Percentiles rank a stretch among this genome's conserved stretches.
Conservation (phyloP, 129 eudicot genomes). For the Flaveria ramosissima region DNA sequence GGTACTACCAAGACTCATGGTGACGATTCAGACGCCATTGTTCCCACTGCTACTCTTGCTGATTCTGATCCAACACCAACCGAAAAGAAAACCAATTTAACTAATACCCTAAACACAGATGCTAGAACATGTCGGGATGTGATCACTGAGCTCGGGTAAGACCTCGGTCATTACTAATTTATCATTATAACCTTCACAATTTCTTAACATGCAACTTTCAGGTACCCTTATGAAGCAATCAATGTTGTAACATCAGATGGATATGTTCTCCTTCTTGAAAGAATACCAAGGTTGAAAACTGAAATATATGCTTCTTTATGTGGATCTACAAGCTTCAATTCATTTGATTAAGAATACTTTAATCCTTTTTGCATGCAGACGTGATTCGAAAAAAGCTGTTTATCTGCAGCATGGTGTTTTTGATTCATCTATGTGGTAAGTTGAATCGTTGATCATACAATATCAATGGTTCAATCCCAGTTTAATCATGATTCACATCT, state of each 20-base stretch:
- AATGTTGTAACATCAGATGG: conserved; percentile 90
- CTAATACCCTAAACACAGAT: conserved; percentile 67
- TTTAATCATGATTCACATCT: background rate
- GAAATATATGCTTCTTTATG: background rate
- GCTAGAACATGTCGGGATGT: conserved; percentile 91
- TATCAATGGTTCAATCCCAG: background rate
- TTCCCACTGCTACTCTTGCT: conserved; percentile 59
- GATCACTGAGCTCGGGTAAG: conserved; percentile 91
- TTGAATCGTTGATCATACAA: conserved; percentile 4
- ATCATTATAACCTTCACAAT: background rate
- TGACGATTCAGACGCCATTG: conserved; percentile 39
- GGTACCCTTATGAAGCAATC: conserved; percentile 96
- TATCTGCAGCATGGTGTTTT: conserved; percentile 92
- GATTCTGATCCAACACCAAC: conserved; percentile 64
- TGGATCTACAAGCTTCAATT: conserved; percentile 3
- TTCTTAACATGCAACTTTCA: conserved; percentile 23
- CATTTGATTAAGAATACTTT: conserved; percentile 7
- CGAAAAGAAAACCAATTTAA: conserved; percentile 51
- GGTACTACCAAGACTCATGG: conserved; percentile 13
- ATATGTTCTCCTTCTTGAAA: conserved; percentile 84
- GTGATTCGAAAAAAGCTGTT: conserved; percentile 78
- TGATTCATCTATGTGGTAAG: conserved; percentile 98
- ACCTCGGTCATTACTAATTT: background rate
- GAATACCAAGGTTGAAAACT: conserved; percentile 77
- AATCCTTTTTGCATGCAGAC: conserved; percentile 41